Evolutionary conservation across 768 basidiomycete genomes (phyloP).

Genomic region (Amanita brunnescens): DNA sequence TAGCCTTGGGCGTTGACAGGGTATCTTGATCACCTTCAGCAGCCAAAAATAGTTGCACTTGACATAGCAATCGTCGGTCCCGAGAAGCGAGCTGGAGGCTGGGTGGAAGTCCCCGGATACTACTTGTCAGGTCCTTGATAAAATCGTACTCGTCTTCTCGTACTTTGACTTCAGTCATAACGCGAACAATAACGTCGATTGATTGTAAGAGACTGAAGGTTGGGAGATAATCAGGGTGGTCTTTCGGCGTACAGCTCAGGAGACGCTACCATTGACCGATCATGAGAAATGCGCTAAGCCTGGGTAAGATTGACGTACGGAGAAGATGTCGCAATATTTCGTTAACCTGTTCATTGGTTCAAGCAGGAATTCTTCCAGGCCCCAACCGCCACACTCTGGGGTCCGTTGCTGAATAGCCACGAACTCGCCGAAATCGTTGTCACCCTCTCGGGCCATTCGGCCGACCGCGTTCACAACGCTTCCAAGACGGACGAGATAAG

Average conservation of each 20-base stretch:
- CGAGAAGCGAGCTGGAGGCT: slow-evolving; percentile 50
- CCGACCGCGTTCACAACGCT: slow-evolving; percentile 47
- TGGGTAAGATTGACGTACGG: slow-evolving; percentile 36
- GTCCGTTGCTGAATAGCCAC: slow-evolving; percentile 55
- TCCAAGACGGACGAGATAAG: slow-evolving; percentile 71
- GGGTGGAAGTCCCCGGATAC: slow-evolving; percentile 52
- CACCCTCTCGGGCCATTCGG: slow-evolving; percentile 35
- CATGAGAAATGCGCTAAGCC: neutral
- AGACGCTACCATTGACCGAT: slow-evolving; percentile 44
- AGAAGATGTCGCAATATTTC: slow-evolving; percentile 64
- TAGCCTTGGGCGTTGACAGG: slow-evolving; percentile 12
- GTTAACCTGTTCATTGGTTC: slow-evolving; percentile 71
- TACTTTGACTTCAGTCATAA: slow-evolving; percentile 77
- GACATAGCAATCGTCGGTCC: slow-evolving; percentile 66
- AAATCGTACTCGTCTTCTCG: slow-evolving; percentile 83
- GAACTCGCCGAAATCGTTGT: slow-evolving; percentile 80
- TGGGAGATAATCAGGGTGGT: slow-evolving; percentile 62
- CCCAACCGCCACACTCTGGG: slow-evolving; percentile 51
- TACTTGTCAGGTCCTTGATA: slow-evolving; percentile 49
- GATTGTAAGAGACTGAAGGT: slow-evolving; percentile 58
- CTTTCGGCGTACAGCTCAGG: slow-evolving; percentile 56
- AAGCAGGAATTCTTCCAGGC: slow-evolving; percentile 55
- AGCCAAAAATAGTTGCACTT: slow-evolving; percentile 44
- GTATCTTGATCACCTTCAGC: slow-evolving; percentile 15
- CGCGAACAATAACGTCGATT: slow-evolving; percentile 62